Evolutionary conservation across 345 rosid genomes (phyloP).

Genomic region (Melastoma malabathricum): DNA sequence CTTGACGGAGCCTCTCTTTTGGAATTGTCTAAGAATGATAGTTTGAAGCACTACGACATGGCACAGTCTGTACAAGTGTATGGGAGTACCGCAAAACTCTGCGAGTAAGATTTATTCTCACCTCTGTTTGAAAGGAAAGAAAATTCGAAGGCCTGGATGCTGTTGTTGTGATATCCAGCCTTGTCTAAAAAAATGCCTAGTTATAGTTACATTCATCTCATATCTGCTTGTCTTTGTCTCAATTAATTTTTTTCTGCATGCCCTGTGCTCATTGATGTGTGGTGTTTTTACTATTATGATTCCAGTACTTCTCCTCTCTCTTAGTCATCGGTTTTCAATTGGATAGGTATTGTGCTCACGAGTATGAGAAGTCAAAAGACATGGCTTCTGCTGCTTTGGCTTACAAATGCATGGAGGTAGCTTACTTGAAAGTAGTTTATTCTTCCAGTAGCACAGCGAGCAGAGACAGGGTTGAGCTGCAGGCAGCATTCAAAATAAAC

Average conservation of each 20-base stretch:
- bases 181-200: no score
- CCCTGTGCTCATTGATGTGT: no score
- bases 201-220: no score
- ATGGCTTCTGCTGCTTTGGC: conserved; percentile 78
- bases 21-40: conserved; percentile 36
- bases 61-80: conserved; percentile 32
- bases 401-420: conserved; percentile 78
- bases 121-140: not conserved
- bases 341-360: conserved; percentile 50
- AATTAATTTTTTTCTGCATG: no score
- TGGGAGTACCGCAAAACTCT: conserved; percentile 45
- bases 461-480: conserved; percentile 45
- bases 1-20: conserved; percentile 54
- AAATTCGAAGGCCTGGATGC: not conserved
- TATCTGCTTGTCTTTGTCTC: no score
- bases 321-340: not conserved
- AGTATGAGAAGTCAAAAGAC: conserved; percentile 44
- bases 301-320: not conserved
- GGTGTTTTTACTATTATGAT: no score
- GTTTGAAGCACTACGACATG: conserved; percentile 26
- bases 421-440: conserved; percentile 50
- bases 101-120: conserved; percentile 33
- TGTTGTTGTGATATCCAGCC: not conserved
- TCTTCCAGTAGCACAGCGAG: conserved; percentile 26
- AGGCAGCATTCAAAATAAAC: conserved; percentile 27